Evolutionary conservation across 2,329 filamentous ascomycete genomes (phyloP).

Genomic region (Hirsutella thompsonii): DNA sequence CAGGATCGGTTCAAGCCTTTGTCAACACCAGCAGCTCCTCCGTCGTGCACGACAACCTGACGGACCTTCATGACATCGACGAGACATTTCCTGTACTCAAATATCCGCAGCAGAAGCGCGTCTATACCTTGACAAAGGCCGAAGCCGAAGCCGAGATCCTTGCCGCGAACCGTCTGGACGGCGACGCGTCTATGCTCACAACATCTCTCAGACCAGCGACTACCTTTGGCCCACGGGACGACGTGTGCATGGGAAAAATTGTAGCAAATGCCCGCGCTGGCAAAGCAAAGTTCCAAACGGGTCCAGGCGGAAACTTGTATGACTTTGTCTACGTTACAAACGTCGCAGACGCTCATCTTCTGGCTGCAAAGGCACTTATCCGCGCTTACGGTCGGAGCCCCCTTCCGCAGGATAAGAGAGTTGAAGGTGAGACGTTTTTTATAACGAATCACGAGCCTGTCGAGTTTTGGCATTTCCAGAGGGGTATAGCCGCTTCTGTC

Average conservation of each 20-base stretch:
- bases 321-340: neutral
- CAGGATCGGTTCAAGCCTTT: neutral
- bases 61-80: neutral
- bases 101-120: neutral
- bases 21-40: neutral
- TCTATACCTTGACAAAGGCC: neutral
- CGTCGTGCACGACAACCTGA: neutral
- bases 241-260: neutral
- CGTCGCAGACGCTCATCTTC: neutral
- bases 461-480: neutral
- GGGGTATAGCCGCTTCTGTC: neutral
- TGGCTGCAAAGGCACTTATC: neutral
- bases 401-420: neutral
- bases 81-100: neutral
- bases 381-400: neutral
- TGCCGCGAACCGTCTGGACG: neutral
- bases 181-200: neutral
- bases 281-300: neutral
- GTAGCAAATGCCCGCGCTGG: neutral
- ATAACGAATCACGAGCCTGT: neutral
- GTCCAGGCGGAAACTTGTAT: neutral
- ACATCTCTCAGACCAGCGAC: neutral
- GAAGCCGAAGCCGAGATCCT: neutral
- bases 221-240: neutral
- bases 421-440: neutral